Evolutionary conservation across 2,329 filamentous ascomycete genomes (phyloP), one percentile per base, ranked within the genome.

Genomic region (Capronia coronata): DNA sequence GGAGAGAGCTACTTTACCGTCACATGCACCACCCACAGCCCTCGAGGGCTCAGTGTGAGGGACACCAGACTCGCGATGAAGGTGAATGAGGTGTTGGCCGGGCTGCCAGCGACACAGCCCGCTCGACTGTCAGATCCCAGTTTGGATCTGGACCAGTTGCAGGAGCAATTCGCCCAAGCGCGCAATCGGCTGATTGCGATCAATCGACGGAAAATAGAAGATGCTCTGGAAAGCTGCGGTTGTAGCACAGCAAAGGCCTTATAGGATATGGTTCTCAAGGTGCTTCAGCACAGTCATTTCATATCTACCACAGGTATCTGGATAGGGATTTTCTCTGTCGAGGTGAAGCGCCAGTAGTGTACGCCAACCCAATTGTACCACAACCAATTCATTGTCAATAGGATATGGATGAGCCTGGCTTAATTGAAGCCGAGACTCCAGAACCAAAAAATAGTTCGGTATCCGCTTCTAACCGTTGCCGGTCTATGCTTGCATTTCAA

Each of bases 11-110:
- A 22, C 39, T 43, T 58, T 38, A 59, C 56, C 11, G 51, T 60
- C 14, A 59, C 58, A 10, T 60, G 58, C 44, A 60, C 58, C n/a
- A 59, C 58, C 13, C 58, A 60, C 37, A 48, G 49, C 43, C 58
- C 58, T 39, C 52, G 49, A 22, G 58, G 58, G 4, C 48, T 60
- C 19, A 57, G 58, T 35, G 48, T 50, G 53, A 51, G 54, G 39
- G 58, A 60, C 37, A 49, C 47, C n/a, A 52, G 48, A 40, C 45
- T 60, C 14, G 58, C 58, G 1, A 30, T 21, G 14, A 52, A 29
- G 37, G 51, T 60, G 29, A 43, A 55, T 35, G 52, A 49, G 30
- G 16, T 56, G 6, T 39, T 54, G 25, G 27, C 25, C n/a, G 46
- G 18, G 6, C 27, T 49, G 19, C n/a, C 39, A 5, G 41, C 41